These are phyloP conservation scores for Fomitopsis palustris DNA, from an alignment of 1,284 basidiomycete genomes.

Conservation along the genomic window DNA sequence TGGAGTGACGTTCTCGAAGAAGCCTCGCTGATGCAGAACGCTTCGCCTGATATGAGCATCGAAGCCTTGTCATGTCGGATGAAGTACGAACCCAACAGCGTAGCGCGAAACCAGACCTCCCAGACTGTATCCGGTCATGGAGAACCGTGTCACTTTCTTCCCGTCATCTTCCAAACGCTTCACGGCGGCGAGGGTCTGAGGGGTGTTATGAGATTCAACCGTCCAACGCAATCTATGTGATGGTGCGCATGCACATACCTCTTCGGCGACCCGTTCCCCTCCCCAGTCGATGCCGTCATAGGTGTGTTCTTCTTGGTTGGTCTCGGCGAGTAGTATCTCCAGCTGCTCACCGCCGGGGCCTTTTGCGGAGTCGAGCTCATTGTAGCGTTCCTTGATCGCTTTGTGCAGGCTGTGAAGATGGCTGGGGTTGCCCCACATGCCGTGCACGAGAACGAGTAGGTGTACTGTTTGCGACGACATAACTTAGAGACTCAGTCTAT, in stretches of 20 bases:
- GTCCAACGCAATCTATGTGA: neutral
- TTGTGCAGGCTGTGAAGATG: slow-evolving; percentile 47
- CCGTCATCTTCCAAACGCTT: slow-evolving; percentile 48
- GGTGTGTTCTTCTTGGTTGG: slow-evolving; percentile 49
- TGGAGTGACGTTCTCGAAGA: slow-evolving; percentile 66
- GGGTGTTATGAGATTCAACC: neutral
- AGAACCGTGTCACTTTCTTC: slow-evolving; percentile 60
- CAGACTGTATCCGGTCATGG: slow-evolving; percentile 76
- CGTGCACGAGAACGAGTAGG: slow-evolving; percentile 64
- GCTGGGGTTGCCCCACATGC: slow-evolving; percentile 78
- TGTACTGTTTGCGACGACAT: slow-evolving; percentile 13
- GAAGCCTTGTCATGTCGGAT: neutral
- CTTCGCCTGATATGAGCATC: slow-evolving; percentile 22
- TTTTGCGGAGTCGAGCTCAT: slow-evolving; percentile 12
- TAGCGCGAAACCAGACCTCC: slow-evolving; percentile 82
- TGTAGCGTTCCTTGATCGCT: slow-evolving; percentile 38
- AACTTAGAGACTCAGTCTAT: neutral
- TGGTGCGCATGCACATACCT: slow-evolving; percentile 39
- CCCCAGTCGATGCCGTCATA: slow-evolving; percentile 69
- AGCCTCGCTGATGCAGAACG: slow-evolving; percentile 62
- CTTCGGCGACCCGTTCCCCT: slow-evolving; percentile 58
- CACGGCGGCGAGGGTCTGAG: slow-evolving; percentile 51
- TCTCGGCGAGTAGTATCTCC: slow-evolving; percentile 41
- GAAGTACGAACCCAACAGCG: slow-evolving; percentile 55
- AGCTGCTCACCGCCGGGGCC: slow-evolving; percentile 31